Base-by-base conservation (phyloP, 2,329 filamentous ascomycete species). In the Claviceps sp. region DNA sequence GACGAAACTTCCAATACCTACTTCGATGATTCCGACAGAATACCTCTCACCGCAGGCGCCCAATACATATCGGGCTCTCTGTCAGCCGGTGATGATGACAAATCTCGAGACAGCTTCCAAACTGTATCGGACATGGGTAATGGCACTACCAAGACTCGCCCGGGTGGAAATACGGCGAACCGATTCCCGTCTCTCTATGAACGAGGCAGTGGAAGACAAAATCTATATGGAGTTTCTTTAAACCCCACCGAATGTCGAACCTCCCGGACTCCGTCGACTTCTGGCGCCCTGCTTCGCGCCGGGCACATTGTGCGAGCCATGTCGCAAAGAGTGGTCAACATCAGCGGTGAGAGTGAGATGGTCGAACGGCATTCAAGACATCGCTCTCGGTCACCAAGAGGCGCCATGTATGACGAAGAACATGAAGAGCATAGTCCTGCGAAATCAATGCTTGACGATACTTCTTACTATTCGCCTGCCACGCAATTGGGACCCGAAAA, bases 281-380 rank as follows among this genome's bases (percentile, higher is more conserved):
- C 79, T 11, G 78, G 78, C 26, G 83, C 85, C 17, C 66, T 90
- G 50, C 79, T 77, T 23, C 76, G 81, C 58, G 85, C 86, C 54
- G 80, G 85, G 45, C 87, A 85, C 8, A 87, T 89, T 59, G 80
- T 90, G 67, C 79, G 85, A 57, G 81, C 81, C 55, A 95, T 98
- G 82, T 97, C 94, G 36, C 90, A 96, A 70, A 88, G 93, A 72
- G 90, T 98, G 52, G 93, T 98, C 62, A 97, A 97, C 63, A 79
- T 98, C 60, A 95, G 89, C 68, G 95, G 95, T 63, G 93, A 97
- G 61, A 85, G 84, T 4, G 88, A 96, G 59, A 71, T 87, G 20
- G 75, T 90, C 16, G 88, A 95, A 64, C 82, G 85, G 55, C 82
- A 79, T 49, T 75, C 82, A 43, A 75, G 80, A 47, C 71, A 72